Percentiles rank a stretch among this genome's conserved stretches.
phyloP scores from a whole-genome alignment of 2,329 filamentous ascomycete genomes.

The Chrysosporium keratinophilum region DNA sequence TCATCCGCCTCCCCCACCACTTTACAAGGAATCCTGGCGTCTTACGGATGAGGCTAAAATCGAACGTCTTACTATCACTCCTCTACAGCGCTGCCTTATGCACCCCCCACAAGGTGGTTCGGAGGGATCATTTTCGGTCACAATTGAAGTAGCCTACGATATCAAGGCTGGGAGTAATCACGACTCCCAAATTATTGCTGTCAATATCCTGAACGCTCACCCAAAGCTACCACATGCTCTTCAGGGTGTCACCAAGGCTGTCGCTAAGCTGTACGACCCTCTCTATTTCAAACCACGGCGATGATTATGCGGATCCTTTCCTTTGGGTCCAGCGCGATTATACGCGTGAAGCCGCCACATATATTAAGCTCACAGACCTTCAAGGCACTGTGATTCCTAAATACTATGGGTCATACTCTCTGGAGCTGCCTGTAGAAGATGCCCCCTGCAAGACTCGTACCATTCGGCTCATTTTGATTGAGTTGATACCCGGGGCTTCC shows the following conservation, averaged over 20 bases:
- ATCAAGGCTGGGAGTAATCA: not conserved
- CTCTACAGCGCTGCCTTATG: constrained; percentile 5
- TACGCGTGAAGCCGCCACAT: constrained; percentile 5
- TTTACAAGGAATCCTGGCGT: not conserved
- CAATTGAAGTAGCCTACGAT: not conserved
- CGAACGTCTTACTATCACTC: not conserved
- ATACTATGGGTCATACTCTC: constrained; percentile 22
- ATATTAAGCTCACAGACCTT: constrained; percentile 14
- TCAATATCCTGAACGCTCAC: constrained; percentile 2
- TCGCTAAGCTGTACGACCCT: constrained; percentile 12
- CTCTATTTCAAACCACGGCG: constrained; percentile 8
- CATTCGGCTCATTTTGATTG: constrained; percentile 16
- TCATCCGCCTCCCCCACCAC: not conserved
- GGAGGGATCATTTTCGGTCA: not conserved
- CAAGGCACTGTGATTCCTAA: constrained; percentile 19
- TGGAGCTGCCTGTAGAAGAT: constrained; percentile 16
- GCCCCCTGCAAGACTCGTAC: constrained; percentile 6
- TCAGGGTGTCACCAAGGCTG: not conserved
- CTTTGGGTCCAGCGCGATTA: not conserved
- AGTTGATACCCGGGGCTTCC: constrained; percentile 8
- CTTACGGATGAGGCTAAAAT: not conserved
- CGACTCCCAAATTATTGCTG: constrained; percentile 4
- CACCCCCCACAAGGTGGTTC: constrained; percentile 5
- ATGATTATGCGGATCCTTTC: constrained; percentile 6
- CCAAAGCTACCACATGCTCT: not conserved